Base-by-base conservation (phyloP, 2,329 filamentous ascomycete genomes). In the Ophiostoma angusticollis region DNA sequence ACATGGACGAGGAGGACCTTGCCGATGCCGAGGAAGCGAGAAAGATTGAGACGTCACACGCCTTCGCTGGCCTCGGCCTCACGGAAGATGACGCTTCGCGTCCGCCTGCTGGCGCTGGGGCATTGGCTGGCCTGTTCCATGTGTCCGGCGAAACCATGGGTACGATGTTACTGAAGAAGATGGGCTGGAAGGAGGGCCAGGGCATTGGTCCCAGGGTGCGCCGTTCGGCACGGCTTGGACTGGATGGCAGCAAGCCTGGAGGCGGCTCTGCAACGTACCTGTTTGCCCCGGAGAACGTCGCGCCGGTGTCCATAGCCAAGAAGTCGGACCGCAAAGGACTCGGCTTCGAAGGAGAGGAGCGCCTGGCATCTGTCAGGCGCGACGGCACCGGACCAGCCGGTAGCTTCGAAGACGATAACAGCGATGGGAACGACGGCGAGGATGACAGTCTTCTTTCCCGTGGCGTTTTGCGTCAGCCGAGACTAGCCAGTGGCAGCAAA, bases 1-100 rank as follows among this genome's bases (percentile, higher is more conserved):
- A 87, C 51, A 98, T 98, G 91, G 91, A 98, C 52, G 89, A 94
- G 30, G 91, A 98, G 56, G 91, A 98, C 58, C 65, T 93, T 24
- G 83, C 81, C 6, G 86, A 94, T 55, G 82, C 80, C 0, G 84
- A 82, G 42, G 86, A 94, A 58, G 70, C 80, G 3, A 74, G 78
- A 51, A 72, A 72, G 44, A 61, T 95, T 24, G 73, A 89, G 50
- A 93, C 83, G 0, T 68, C 75, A 0, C 68, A 77, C 38, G 72
- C 70, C 0, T 95, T 91, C 56, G 72, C 82, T 1, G 84, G 81
- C 0, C 65, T 95, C 22, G 87, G 86, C 2, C 70, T 72, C 22
- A 78, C 77, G 1, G 66, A 68, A 23, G 63, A 74, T 24, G 72
- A 79, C 50, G 51, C 62, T 2, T 54, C 52, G 12, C 65, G 65